Conservation (phyloP, 179 eudicot genomes). For the Beta corolliflora region DNA sequence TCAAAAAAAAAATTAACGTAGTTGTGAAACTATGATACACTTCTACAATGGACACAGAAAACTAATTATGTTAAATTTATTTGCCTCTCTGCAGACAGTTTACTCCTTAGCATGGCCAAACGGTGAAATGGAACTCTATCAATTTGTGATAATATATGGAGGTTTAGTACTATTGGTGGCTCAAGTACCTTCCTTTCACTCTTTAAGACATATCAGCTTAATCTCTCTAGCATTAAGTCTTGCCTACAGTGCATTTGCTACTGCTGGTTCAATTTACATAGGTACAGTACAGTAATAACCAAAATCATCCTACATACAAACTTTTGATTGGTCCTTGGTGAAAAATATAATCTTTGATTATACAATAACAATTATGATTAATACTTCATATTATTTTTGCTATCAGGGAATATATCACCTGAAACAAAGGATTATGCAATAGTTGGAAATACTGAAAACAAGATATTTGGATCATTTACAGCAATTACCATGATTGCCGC, state of each 20-base stretch:
- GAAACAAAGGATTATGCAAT: constrained; percentile 6
- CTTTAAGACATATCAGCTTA: constrained; percentile 73
- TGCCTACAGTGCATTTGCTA: constrained; percentile 61
- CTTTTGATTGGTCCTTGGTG: neutral
- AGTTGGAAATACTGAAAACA: constrained; percentile 15
- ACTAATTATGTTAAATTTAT: neutral
- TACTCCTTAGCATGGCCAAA: constrained; percentile 53
- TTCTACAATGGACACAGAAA: neutral
- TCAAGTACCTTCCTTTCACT: constrained; percentile 82
- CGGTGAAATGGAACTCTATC: constrained; percentile 54
- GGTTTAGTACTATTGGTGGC: constrained; percentile 59
- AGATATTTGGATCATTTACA: constrained; percentile 12
- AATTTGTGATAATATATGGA: constrained; percentile 66
- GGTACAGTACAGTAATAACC: constrained; percentile 34
- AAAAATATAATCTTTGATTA: neutral
- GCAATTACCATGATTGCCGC: constrained; percentile 19
- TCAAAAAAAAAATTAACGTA: neutral
- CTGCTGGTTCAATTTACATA: constrained; percentile 66
- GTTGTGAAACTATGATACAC: neutral
- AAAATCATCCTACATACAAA: neutral
- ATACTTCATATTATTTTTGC: neutral
- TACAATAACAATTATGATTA: neutral
- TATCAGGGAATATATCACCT: constrained; percentile 5
- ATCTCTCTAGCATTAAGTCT: constrained; percentile 57
- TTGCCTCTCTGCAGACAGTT: constrained; percentile 45